Conservation (phyloP, 1,284 basidiomycete species). For the Leccinum fuscescens region DNA sequence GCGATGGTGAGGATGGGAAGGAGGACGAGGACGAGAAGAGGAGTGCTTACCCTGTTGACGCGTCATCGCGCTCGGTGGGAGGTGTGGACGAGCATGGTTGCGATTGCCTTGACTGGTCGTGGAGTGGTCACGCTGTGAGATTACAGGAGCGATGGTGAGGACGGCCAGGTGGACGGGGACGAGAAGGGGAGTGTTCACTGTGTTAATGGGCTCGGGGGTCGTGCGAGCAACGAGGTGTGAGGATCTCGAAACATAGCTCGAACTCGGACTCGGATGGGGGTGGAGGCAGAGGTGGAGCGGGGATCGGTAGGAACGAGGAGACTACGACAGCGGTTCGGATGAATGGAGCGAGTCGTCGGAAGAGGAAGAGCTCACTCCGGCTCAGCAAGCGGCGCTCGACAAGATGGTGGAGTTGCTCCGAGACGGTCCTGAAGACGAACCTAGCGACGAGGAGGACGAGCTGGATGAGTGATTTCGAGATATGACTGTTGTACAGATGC, state of each 20-base stretch:
- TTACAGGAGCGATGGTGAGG: too few relatives aligned
- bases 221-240: conserved; percentile 12
- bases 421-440: conserved; percentile 45
- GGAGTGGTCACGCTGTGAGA: too few relatives aligned
- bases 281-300: conserved; percentile 17
- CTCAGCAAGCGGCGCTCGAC: conserved; percentile 54
- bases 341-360: conserved; percentile 26
- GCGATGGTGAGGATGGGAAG: too few relatives aligned
- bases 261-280: conserved; percentile 16
- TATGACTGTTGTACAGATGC: not conserved
- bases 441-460: conserved; percentile 41
- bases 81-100: too few relatives aligned
- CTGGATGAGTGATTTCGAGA: conserved; percentile 33
- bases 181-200: too few relatives aligned
- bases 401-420: conserved; percentile 62
- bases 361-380: conserved; percentile 49
- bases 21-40: too few relatives aligned
- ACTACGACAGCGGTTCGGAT: conserved; percentile 21
- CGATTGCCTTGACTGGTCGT: too few relatives aligned
- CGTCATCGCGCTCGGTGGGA: too few relatives aligned
- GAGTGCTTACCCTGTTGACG: too few relatives aligned
- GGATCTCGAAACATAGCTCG: conserved; percentile 24
- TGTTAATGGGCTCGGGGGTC: too few relatives aligned
- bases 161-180: too few relatives aligned
- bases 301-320: conserved; percentile 23